These are phyloP conservation scores for Evernia prunastri DNA, from an alignment of 495 filamentous ascomycete genomes.

Conservation along the genomic window DNA sequence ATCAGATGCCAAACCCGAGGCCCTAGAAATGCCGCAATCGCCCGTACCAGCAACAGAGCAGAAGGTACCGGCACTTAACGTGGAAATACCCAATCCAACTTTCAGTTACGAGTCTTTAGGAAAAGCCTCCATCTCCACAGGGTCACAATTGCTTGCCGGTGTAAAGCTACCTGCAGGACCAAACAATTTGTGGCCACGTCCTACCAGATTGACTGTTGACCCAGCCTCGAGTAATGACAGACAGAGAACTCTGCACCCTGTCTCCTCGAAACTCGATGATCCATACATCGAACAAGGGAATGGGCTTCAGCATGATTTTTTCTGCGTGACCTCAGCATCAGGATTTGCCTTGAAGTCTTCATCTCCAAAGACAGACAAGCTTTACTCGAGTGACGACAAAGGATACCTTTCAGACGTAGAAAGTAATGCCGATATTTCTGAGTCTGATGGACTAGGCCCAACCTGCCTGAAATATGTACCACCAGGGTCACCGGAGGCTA, in stretches of 20 bases:
- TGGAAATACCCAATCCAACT: constrained; percentile 1
- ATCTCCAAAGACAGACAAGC: not conserved
- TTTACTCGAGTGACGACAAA: not conserved
- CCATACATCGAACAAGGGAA: constrained; percentile 1
- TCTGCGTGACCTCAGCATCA: not conserved
- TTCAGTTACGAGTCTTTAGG: not conserved
- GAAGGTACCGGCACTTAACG: constrained; percentile 11
- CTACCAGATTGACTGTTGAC: constrained; percentile 1
- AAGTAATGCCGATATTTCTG: constrained; percentile 5
- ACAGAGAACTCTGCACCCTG: not conserved
- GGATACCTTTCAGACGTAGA: not conserved
- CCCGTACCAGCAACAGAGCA: not conserved
- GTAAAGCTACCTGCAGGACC: not conserved
- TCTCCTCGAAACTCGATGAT: not conserved
- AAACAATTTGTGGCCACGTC: not conserved
- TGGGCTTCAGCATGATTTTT: not conserved
- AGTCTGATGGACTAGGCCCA: not conserved
- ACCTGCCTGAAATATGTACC: not conserved
- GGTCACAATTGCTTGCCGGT: not conserved
- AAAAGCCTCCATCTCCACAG: not conserved
- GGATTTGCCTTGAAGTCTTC: not conserved
- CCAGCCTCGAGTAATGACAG: not conserved
- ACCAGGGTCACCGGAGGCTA: not conserved
- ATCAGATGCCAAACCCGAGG: not conserved
- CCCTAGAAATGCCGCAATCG: not conserved